Conservation (phyloP, 768 basidiomycete species). For the Amanita pallidorosea region DNA sequence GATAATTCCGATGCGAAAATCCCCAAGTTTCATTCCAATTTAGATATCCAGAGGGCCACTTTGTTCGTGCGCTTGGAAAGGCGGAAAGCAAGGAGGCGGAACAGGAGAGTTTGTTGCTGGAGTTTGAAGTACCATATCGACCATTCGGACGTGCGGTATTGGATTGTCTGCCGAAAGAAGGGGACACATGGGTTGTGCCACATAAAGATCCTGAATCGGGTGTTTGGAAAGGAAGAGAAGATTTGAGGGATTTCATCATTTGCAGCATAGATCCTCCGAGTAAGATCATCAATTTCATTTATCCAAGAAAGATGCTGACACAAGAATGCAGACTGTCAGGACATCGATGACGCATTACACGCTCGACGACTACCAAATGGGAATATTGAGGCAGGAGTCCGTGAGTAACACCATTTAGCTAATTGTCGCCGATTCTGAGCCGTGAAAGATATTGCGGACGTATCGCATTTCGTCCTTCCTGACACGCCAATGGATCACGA, state of each 20-base stretch:
- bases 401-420: slow-evolving; percentile 43
- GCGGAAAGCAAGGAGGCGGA: slow-evolving; percentile 95
- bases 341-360: slow-evolving; percentile 97
- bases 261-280: slow-evolving; percentile 98
- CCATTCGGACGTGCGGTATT: slow-evolving; percentile 95
- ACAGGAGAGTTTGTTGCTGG: slow-evolving; percentile 84
- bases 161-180: slow-evolving; percentile 82
- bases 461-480: slow-evolving; percentile 89
- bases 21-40: background rate
- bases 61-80: slow-evolving; percentile 84
- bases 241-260: slow-evolving; percentile 74
- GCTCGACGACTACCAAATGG: slow-evolving; percentile 82
- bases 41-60: slow-evolving; percentile 88
- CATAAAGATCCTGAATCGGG: slow-evolving; percentile 38
- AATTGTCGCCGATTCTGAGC: background rate
- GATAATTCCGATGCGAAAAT: background rate
- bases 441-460: slow-evolving; percentile 86
- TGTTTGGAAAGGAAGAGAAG: slow-evolving; percentile 77
- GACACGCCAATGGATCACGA: slow-evolving; percentile 96
- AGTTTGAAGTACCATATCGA: slow-evolving; percentile 92
- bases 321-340: slow-evolving; percentile 65
- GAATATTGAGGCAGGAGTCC: slow-evolving; percentile 94
- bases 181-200: slow-evolving; percentile 89
- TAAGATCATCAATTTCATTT: slow-evolving; percentile 16
- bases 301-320: background rate